phyloP scores from a whole-genome alignment of 139 green algal species.

The Chlamydomonas sp. region DNA sequence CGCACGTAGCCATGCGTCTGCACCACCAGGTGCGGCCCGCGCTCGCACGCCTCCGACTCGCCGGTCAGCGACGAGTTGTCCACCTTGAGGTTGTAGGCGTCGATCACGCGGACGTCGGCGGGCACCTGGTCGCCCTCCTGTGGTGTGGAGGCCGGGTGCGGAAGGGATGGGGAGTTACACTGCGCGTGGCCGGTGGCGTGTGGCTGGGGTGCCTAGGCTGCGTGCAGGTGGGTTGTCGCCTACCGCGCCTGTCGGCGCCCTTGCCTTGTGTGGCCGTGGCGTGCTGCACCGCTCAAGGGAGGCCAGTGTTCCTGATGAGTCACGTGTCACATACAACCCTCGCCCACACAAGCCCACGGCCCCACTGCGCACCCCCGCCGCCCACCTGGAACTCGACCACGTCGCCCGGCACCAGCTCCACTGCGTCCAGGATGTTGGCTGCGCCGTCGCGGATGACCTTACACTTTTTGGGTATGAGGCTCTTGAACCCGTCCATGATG shows the following conservation, averaged over 20 bases:
- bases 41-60: conserved; percentile 59
- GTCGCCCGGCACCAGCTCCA: conserved; percentile 57
- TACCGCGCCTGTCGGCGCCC: too few relatives aligned
- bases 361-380: neutral
- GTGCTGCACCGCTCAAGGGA: too few relatives aligned
- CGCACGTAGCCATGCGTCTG: neutral
- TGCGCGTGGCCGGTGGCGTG: too few relatives aligned
- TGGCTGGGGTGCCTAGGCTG: too few relatives aligned
- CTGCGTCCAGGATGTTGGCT: conserved; percentile 30
- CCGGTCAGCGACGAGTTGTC: conserved; percentile 57
- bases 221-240: too few relatives aligned
- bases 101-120: conserved; percentile 52
- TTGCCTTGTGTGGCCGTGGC: too few relatives aligned
- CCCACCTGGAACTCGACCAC: conserved; percentile 37
- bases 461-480: conserved; percentile 79
- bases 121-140: conserved; percentile 54
- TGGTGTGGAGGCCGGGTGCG: neutral
- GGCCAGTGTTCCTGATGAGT: too few relatives aligned
- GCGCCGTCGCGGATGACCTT: conserved; percentile 52
- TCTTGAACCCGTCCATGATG: conserved; percentile 84
- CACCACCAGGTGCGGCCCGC: conserved; percentile 22
- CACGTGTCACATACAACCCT: too few relatives aligned
- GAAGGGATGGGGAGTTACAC: neutral
- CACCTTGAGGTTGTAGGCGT: conserved; percentile 53
- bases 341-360: too few relatives aligned